A percentile compares a stretch with the other conserved stretches of the same genome.
phyloP scores from a whole-genome alignment of 1,139 yeast genomes.

The Scheffersomyces titani region DNA sequence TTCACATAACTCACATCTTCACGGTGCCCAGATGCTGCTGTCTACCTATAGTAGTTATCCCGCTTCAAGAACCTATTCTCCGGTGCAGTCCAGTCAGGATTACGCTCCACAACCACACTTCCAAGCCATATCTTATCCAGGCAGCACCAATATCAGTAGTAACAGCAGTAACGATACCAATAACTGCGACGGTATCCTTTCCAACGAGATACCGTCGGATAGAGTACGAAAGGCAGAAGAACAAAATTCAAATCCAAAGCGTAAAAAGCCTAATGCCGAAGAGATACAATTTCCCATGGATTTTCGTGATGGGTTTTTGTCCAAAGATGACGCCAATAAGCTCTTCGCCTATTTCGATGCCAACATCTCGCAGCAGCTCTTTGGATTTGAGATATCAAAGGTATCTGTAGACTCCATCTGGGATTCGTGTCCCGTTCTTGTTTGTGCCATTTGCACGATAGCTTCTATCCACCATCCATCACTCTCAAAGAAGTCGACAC shows the following conservation, averaged over 20 bases:
- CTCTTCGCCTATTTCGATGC: conserved; percentile 55
- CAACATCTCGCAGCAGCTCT: conserved; percentile 62
- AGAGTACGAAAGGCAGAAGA: neutral
- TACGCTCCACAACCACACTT: neutral
- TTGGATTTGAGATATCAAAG: conserved; percentile 62
- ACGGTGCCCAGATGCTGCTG: neutral
- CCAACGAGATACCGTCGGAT: neutral
- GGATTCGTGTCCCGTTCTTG: conserved; percentile 58
- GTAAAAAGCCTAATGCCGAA: neutral
- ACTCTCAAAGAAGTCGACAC: conserved; percentile 36
- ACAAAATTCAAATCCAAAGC: neutral
- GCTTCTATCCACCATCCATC: conserved; percentile 63
- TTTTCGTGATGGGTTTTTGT: conserved; percentile 37
- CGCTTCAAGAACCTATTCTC: neutral
- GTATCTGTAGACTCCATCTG: conserved; percentile 53
- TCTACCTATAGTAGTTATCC: neutral
- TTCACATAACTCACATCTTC: neutral
- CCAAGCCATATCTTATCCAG: neutral
- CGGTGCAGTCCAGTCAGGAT: neutral
- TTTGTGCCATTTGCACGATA: conserved; percentile 63
- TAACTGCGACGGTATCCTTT: neutral
- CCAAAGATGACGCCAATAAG: conserved; percentile 48
- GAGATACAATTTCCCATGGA: conserved; percentile 22
- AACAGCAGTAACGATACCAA: neutral
- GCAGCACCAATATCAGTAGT: neutral